Evolutionary conservation across 1,284 basidiomycete species (phyloP).

Genomic region (Wallemia hederae): DNA sequence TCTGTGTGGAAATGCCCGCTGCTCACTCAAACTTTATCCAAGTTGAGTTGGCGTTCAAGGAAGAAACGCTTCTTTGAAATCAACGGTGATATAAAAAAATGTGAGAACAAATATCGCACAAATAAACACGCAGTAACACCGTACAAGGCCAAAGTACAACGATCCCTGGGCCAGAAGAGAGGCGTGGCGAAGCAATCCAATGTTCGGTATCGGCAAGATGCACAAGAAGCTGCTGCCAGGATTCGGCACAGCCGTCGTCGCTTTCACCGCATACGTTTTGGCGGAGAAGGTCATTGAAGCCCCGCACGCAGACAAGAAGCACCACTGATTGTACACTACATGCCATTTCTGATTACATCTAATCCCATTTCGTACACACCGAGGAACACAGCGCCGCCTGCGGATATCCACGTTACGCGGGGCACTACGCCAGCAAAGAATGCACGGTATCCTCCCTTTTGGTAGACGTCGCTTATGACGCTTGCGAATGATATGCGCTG

Average conservation of each 20-base stretch:
- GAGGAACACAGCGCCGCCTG: slow-evolving; percentile 86
- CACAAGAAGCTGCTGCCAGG: neutral
- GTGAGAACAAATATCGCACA: neutral
- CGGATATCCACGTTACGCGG: slow-evolving; percentile 77
- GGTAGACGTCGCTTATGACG: slow-evolving; percentile 26
- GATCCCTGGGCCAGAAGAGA: neutral
- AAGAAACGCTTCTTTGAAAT: neutral
- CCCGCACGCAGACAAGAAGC: neutral
- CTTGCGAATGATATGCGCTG: neutral
- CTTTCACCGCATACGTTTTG: neutral
- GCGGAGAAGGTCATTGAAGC: neutral
- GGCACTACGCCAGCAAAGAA: slow-evolving; percentile 72
- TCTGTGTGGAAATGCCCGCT: neutral
- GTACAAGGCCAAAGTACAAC: neutral
- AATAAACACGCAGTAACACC: neutral
- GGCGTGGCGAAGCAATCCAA: neutral
- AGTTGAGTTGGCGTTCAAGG: neutral
- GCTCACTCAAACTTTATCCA: neutral
- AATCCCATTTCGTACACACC: slow-evolving; percentile 62
- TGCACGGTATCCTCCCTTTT: slow-evolving; percentile 38
- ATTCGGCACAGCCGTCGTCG: neutral
- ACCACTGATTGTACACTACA: neutral
- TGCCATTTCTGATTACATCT: neutral
- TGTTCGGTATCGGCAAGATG: neutral
- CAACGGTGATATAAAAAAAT: neutral